Percentiles rank a stretch among this genome's conserved stretches.
phyloP scores from a whole-genome alignment of 371 early-diverging fungal genomes.

The Mucor racemosus region DNA sequence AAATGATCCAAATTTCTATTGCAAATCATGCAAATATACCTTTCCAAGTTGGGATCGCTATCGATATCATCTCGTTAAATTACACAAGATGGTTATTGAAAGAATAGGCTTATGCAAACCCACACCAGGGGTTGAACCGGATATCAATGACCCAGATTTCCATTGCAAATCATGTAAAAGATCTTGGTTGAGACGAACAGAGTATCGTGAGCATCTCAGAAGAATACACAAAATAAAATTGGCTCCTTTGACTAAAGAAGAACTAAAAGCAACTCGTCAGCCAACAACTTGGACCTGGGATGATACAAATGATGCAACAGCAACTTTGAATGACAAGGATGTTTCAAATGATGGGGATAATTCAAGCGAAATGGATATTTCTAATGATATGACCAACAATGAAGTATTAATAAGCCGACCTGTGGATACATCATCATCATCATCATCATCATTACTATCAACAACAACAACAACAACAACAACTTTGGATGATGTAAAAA shows the following conservation, averaged over 20 bases:
- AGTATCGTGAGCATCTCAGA: background rate
- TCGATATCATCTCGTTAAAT: background rate
- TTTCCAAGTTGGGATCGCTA: background rate
- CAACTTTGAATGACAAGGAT: background rate
- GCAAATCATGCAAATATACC: background rate
- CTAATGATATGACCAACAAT: too few species aligned
- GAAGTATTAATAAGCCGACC: too few species aligned
- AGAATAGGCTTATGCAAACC: background rate
- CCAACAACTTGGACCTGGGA: background rate
- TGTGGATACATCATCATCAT: too few species aligned
- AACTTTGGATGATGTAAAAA: background rate
- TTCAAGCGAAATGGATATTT: too few species aligned
- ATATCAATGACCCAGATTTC: background rate
- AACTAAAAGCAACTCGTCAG: background rate
- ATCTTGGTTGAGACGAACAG: background rate
- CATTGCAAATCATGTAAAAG: background rate
- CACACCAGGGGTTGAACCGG: background rate
- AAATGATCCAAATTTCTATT: slow-evolving; percentile 4
- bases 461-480: too few species aligned
- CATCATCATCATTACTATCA: too few species aligned
- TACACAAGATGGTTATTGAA: background rate
- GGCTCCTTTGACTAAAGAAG: background rate
- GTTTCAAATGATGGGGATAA: too few species aligned
- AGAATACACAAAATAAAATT: background rate
- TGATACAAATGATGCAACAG: background rate